These are phyloP conservation scores for Phialophora macrospora DNA, from an alignment of 2,329 filamentous ascomycete species.

Conservation along the genomic window DNA sequence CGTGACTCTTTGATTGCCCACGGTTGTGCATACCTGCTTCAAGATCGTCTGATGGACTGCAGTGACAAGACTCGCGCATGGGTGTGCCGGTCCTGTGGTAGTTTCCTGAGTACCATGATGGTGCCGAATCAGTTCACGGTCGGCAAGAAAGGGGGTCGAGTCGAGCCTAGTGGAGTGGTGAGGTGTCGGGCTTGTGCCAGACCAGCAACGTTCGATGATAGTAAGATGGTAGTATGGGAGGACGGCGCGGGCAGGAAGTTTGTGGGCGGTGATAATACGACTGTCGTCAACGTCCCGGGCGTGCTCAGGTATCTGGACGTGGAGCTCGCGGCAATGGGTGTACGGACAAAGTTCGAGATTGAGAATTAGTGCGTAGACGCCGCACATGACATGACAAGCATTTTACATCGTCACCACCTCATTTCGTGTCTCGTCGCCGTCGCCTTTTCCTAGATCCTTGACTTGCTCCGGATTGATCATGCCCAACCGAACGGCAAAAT, in stretches of 20 bases:
- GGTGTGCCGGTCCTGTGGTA: constrained; percentile 87
- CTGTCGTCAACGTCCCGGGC: constrained; percentile 87
- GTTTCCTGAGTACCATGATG: constrained; percentile 81
- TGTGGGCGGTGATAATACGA: constrained; percentile 87
- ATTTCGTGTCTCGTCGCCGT: neutral
- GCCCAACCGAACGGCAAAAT: constrained; percentile 49
- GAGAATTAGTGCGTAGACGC: constrained; percentile 44
- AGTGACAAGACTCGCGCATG: constrained; percentile 89
- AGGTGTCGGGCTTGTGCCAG: constrained; percentile 80
- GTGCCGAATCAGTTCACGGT: constrained; percentile 44
- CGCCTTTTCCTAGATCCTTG: neutral
- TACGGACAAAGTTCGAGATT: constrained; percentile 91
- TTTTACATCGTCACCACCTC: constrained; percentile 33
- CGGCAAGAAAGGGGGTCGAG: constrained; percentile 48
- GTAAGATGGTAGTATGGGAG: constrained; percentile 80
- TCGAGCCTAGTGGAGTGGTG: constrained; percentile 61
- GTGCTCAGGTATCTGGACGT: constrained; percentile 93
- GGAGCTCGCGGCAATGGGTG: constrained; percentile 93
- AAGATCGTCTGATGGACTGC: constrained; percentile 96
- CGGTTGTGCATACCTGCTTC: constrained; percentile 90
- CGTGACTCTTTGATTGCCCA: constrained; percentile 93
- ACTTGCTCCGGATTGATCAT: constrained; percentile 40
- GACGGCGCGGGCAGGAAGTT: constrained; percentile 84
- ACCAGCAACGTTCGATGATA: constrained; percentile 63
- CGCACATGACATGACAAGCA: neutral